Percentiles rank a stretch among this genome's conserved stretches.
These are phyloP conservation scores for Fusarium sp. DNA, from an alignment of 2,329 filamentous ascomycete species.

Conservation along the genomic window DNA sequence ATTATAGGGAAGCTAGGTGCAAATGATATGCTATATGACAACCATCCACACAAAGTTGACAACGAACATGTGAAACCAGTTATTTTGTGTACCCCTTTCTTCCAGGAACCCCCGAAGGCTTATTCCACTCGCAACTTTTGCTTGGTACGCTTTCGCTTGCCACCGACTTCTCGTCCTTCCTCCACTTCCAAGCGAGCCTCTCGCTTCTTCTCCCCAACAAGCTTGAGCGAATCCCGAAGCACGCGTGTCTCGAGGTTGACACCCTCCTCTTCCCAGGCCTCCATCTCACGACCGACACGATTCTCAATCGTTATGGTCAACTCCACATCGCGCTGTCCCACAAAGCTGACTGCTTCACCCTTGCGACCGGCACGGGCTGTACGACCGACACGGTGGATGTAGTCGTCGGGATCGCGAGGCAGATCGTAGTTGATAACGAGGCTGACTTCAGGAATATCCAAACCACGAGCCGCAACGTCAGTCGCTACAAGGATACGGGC, in stretches of 20 bases:
- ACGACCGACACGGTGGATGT: constrained; percentile 94
- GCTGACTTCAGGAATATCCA: constrained; percentile 92
- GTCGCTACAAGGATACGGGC: constrained; percentile 93
- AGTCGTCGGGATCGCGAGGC: constrained; percentile 94
- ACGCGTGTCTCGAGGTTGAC: constrained; percentile 95
- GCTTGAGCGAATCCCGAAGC: constrained; percentile 82
- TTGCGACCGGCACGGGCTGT: constrained; percentile 89
- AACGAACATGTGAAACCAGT: constrained; percentile 1
- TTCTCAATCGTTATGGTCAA: constrained; percentile 90
- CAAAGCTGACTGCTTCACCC: constrained; percentile 85
- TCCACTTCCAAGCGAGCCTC: constrained; percentile 92
- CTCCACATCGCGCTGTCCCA: constrained; percentile 92
- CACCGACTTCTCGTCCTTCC: constrained; percentile 88
- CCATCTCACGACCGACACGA: constrained; percentile 82
- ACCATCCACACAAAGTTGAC: not conserved
- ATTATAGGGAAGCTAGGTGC: too few relatives aligned
- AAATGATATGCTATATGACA: too few relatives aligned
- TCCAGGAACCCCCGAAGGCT: not conserved
- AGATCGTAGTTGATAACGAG: constrained; percentile 96
- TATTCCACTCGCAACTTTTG: constrained; percentile 60
- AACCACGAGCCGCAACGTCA: constrained; percentile 90
- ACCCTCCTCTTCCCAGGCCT: constrained; percentile 85
- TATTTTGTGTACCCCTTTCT: constrained; percentile 24
- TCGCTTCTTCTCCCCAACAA: constrained; percentile 94
- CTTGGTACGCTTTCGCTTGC: constrained; percentile 75